phyloP scores from a whole-genome alignment of 2,329 filamentous ascomycete genomes.

The Setomelanomma holmii region DNA sequence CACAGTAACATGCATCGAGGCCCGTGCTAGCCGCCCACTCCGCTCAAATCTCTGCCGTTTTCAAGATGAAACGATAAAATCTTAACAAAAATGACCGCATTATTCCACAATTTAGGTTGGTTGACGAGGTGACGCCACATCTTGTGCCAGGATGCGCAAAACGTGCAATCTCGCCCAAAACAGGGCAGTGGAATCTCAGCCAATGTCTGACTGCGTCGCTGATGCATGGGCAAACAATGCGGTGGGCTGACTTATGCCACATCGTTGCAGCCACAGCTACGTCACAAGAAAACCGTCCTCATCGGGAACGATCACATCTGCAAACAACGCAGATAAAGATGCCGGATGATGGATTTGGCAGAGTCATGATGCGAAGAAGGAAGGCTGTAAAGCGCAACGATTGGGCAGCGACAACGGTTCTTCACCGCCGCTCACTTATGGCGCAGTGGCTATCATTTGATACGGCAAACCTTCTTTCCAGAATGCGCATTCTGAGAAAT shows the following conservation, averaged over 20 bases:
- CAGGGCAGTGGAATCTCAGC: not conserved
- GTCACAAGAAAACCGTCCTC: conserved; percentile 7
- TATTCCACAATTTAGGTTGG: not conserved
- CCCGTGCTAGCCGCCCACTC: not conserved
- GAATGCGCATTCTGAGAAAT: not conserved
- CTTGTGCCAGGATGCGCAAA: not conserved
- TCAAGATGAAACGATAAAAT: too few relatives aligned
- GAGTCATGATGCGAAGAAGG: conserved; percentile 5
- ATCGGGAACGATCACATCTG: not conserved
- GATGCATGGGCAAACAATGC: not conserved
- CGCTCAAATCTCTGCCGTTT: not conserved
- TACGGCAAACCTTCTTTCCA: conserved; percentile 1
- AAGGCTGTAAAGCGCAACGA: not conserved
- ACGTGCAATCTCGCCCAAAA: not conserved
- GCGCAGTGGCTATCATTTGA: too few relatives aligned
- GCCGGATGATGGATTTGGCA: not conserved
- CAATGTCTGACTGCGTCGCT: not conserved
- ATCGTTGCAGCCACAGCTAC: conserved; percentile 13
- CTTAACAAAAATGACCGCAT: not conserved
- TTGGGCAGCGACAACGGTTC: not conserved
- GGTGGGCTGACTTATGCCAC: not conserved
- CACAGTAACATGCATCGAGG: not conserved
- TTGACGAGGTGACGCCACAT: not conserved
- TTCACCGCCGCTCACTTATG: too few relatives aligned
- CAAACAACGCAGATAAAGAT: not conserved